Evolutionary conservation across 495 filamentous ascomycete genomes (phyloP).

Genomic region (Cryomyces antarcticus): DNA sequence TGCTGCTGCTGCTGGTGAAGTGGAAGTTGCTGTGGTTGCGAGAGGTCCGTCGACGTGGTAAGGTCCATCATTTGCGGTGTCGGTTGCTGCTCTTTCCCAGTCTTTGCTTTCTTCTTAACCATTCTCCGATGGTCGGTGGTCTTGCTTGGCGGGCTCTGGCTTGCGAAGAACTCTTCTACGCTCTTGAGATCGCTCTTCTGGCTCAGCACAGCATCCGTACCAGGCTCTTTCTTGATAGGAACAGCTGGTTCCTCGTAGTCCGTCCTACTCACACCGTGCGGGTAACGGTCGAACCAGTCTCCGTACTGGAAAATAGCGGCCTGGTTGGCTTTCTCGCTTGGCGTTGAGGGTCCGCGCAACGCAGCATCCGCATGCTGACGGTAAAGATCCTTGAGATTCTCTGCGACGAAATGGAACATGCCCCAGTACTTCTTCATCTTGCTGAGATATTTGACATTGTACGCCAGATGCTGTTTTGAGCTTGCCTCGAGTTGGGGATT

Average conservation of each 20-base stretch:
- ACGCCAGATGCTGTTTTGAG: constrained; percentile 70
- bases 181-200: constrained; percentile 78
- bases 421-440: constrained; percentile 97
- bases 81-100: background rate
- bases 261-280: constrained; percentile 66
- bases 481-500: constrained; percentile 52
- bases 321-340: constrained; percentile 2
- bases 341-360: constrained; percentile 2
- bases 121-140: constrained; percentile 22
- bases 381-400: constrained; percentile 82
- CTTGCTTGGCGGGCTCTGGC: constrained; percentile 45
- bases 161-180: constrained; percentile 87
- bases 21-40: constrained; percentile 3
- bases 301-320: constrained; percentile 77
- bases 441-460: constrained; percentile 72
- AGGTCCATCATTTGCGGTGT: background rate
- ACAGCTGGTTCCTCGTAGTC: constrained; percentile 65
- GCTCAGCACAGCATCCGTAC: constrained; percentile 61
- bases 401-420: constrained; percentile 89
- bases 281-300: constrained; percentile 94
- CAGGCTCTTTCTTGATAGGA: constrained; percentile 43
- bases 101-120: constrained; percentile 12
- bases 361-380: constrained; percentile 65
- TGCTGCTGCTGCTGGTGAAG: constrained; percentile 15
- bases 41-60: constrained; percentile 2